Percentiles rank a stretch among this genome's conserved stretches.
phyloP scores from a whole-genome alignment of 2,329 filamentous ascomycete species.

The Talaromyces rugulosus region DNA sequence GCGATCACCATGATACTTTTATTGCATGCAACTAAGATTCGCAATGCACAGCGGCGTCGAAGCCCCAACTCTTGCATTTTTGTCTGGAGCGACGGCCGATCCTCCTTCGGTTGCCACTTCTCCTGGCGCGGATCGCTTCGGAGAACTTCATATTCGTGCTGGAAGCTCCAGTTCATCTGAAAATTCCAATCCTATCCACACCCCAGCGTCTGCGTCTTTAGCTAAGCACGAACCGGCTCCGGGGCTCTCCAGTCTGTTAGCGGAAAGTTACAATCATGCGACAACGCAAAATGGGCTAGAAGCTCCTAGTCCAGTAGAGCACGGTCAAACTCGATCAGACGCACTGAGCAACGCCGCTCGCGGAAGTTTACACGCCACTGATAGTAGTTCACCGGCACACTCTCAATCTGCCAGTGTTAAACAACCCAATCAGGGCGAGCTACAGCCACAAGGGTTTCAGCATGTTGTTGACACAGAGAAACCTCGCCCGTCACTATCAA shows the following conservation, averaged over 20 bases:
- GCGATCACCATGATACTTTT: background rate
- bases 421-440: background rate
- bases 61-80: background rate
- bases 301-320: background rate
- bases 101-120: background rate
- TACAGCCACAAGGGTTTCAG: constrained; percentile 70
- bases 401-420: background rate
- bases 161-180: background rate
- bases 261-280: background rate
- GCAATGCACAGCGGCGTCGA: background rate
- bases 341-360: background rate
- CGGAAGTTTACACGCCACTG: background rate
- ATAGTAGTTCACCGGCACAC: background rate
- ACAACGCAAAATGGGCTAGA: background rate
- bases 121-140: background rate
- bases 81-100: background rate
- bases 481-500: constrained; percentile 28
- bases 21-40: background rate
- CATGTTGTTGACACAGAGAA: constrained; percentile 68
- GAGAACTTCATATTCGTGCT: background rate
- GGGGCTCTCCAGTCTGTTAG: background rate
- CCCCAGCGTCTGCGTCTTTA: background rate
- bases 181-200: background rate
- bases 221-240: too few relatives aligned
- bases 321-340: background rate